Conservation (phyloP, 1,139 yeast genomes). For the Hemisphaericaspora subhashii region DNA sequence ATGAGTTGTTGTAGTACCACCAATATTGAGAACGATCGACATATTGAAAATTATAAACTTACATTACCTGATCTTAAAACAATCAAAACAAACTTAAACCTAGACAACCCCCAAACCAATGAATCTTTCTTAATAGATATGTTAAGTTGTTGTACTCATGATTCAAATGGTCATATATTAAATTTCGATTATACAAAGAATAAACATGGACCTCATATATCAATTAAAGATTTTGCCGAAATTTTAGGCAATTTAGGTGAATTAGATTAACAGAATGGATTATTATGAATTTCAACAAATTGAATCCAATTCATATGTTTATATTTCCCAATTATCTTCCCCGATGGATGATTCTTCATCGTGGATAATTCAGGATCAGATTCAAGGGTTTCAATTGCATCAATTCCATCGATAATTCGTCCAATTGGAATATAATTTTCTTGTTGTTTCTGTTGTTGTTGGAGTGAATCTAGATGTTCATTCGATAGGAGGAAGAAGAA, state of each 20-base stretch:
- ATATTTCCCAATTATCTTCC: slow-evolving; percentile 24
- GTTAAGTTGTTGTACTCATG: slow-evolving; percentile 39
- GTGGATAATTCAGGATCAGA: slow-evolving; percentile 9
- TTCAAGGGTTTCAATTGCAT: slow-evolving; percentile 15
- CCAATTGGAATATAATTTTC: slow-evolving; percentile 21
- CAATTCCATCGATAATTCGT: slow-evolving; percentile 21
- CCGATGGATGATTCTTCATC: slow-evolving; percentile 16
- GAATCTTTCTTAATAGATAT: slow-evolving; percentile 45
- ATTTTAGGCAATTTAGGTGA: slow-evolving; percentile 45
- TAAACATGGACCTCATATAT: slow-evolving; percentile 30
- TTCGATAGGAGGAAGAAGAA: slow-evolving; percentile 22
- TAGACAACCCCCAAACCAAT: slow-evolving; percentile 26
- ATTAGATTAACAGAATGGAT: slow-evolving; percentile 20
- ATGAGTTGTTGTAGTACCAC: slow-evolving; percentile 17
- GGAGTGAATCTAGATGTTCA: slow-evolving; percentile 10
- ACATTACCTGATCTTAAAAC: slow-evolving; percentile 33
- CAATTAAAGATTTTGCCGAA: slow-evolving; percentile 45
- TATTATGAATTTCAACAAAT: slow-evolving; percentile 20
- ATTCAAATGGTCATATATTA: slow-evolving; percentile 28
- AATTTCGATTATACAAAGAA: slow-evolving; percentile 31
- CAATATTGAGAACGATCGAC: slow-evolving; percentile 4
- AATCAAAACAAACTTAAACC: slow-evolving; percentile 29
- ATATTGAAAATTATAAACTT: slow-evolving; percentile 13
- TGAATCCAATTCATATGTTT: slow-evolving; percentile 20
- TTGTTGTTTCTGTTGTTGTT: not conserved